Evolutionary conservation across 257 asterid species (phyloP), one percentile per base, ranked within the genome.

Genomic region (Hygrophila difformis): DNA sequence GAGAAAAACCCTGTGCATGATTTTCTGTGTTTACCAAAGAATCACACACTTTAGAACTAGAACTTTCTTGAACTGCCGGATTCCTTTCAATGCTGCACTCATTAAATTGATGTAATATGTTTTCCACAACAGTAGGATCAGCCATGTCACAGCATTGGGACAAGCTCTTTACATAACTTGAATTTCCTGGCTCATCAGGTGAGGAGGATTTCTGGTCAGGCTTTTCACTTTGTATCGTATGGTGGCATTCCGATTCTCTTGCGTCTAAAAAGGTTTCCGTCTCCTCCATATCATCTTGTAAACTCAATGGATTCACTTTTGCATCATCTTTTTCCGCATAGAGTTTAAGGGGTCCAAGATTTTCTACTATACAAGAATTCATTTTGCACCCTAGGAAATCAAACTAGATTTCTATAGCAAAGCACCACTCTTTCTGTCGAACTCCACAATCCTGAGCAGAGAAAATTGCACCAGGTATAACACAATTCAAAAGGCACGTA

Each of bases 311-410:
- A 43, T 31, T 39, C 10, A 9, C 47, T 19, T 46, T 41, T 47
- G 31, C 57, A 71, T 66, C 70, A 55, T 45, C 44, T 35, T 68
- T 62, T 51, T 57, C 62, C 57, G 44, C 69, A 16, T 51, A 43
- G 50, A 22, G 49, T 39, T 24, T n/a, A 37, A 18, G 19, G 43
- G 64, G 61, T 54, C 60, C 60, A 44, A 57, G 54, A 44, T 42
- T 61, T 37, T 55, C 31, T 18, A 47, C 55, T 50, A 61, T 73
- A 47, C 44, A 49, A 43, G 65, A 46, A 50, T 39, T 56, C 74
- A 65, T 66, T n/a, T n/a, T n/a, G n/a, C n/a, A 50, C 52, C 54
- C 29, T 34, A 51, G 44, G 35, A 41, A 8, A 43, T 11, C 44
- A 59, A 49, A 48, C 41, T 60, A 31, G 48, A 61, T 11, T 47